Percentiles rank a stretch among this genome's conserved stretches.
These are phyloP conservation scores for Mycena vulgaris DNA, from an alignment of 768 basidiomycete genomes.

Conservation along the genomic window DNA sequence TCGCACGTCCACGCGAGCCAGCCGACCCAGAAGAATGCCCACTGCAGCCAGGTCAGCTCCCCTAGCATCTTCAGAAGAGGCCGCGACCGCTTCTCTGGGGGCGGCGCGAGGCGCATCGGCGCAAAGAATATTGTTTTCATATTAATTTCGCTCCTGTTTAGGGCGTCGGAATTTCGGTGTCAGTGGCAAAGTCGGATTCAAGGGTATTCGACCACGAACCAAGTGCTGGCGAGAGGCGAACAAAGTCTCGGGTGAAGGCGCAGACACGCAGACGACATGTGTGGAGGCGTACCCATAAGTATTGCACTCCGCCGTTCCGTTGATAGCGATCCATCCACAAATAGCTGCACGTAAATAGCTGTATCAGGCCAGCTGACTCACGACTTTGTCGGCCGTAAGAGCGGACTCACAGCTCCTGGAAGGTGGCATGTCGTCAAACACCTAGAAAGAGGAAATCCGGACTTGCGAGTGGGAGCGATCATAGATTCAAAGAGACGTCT, in stretches of 20 bases:
- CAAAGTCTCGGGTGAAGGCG: constrained; percentile 13
- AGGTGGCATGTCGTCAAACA: constrained; percentile 18
- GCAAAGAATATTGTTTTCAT: constrained; percentile 29
- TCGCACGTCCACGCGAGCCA: constrained; percentile 92
- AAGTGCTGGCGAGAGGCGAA: constrained; percentile 20
- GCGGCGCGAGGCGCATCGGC: constrained; percentile 25
- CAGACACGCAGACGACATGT: constrained; percentile 11
- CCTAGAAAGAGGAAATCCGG: constrained; percentile 23
- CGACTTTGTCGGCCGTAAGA: constrained; percentile 15
- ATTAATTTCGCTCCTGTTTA: constrained; percentile 13
- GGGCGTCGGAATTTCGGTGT: constrained; percentile 11
- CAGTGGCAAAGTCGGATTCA: constrained; percentile 11
- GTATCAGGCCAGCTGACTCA: constrained; percentile 24
- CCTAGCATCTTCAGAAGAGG: constrained; percentile 20
- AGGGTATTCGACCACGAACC: constrained; percentile 18
- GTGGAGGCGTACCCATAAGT: constrained; percentile 24
- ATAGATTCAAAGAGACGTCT: constrained; percentile 20
- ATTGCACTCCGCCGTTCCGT: constrained; percentile 16
- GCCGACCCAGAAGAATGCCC: constrained; percentile 37
- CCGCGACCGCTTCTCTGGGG: constrained; percentile 21
- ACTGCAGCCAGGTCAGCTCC: constrained; percentile 32
- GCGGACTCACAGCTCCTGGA: constrained; percentile 3
- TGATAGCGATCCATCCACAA: constrained; percentile 14
- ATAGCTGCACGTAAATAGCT: constrained; percentile 25
- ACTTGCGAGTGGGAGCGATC: constrained; percentile 24